Percentiles rank a stretch among this genome's conserved stretches.
These are phyloP conservation scores for Penicillium soppii DNA, from an alignment of 495 filamentous ascomycete species.

Conservation along the genomic window DNA sequence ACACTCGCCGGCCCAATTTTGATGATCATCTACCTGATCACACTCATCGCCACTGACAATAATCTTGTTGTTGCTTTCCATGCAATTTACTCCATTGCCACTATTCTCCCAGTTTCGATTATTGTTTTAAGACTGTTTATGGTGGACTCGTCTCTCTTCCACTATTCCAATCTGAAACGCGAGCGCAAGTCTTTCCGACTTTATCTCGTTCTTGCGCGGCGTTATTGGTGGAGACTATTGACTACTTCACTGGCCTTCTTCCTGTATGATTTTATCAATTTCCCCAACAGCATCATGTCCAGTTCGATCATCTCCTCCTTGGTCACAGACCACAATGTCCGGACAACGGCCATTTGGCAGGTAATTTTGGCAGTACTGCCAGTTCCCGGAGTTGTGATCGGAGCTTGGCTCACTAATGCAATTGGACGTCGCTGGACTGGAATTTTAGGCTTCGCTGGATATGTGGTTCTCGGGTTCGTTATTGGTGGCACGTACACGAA, in stretches of 20 bases:
- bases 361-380: slow-evolving; percentile 36
- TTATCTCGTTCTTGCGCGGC: slow-evolving; percentile 25
- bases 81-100: slow-evolving; percentile 33
- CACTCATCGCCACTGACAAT: slow-evolving; percentile 32
- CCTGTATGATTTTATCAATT: slow-evolving; percentile 40
- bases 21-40: slow-evolving; percentile 36
- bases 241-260: slow-evolving; percentile 36
- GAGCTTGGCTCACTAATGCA: slow-evolving; percentile 32
- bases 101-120: slow-evolving; percentile 29
- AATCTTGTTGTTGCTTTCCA: slow-evolving; percentile 33
- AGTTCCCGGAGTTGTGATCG: slow-evolving; percentile 35
- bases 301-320: slow-evolving; percentile 39
- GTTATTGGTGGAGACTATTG: slow-evolving; percentile 30
- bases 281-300: slow-evolving; percentile 39
- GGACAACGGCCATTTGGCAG: slow-evolving; percentile 37
- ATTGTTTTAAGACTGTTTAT: slow-evolving; percentile 32
- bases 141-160: slow-evolving; percentile 33
- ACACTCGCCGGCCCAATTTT: slow-evolving; percentile 32
- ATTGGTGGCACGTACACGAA: slow-evolving; percentile 30
- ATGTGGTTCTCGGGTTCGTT: slow-evolving; percentile 35
- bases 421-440: slow-evolving; percentile 35
- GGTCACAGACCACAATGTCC: slow-evolving; percentile 30
- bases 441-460: slow-evolving; percentile 33
- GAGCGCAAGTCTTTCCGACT: slow-evolving; percentile 19
- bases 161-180: slow-evolving; percentile 28